Evolutionary conservation across 106 monocot species (phyloP).

Genomic region (Allium sativum): DNA sequence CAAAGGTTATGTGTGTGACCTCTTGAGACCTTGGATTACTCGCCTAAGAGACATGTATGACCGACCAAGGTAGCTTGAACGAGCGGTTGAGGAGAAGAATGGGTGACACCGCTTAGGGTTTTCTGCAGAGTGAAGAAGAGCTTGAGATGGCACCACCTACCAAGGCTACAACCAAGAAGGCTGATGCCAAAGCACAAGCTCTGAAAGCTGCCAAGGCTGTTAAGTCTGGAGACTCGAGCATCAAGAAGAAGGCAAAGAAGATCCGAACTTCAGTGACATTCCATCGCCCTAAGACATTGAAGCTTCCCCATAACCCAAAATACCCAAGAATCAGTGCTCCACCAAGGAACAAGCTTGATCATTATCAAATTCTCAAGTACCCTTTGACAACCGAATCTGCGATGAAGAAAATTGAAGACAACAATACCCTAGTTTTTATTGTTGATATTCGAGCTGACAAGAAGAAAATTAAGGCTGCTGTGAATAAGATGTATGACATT

Average conservation of each 20-base stretch:
- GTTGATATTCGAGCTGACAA: conserved; percentile 46
- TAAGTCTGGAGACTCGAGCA: conserved; percentile 16
- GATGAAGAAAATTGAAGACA: conserved; percentile 39
- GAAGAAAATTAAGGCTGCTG: conserved; percentile 41
- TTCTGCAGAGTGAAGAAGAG: too few relatives aligned
- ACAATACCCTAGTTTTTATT: conserved; percentile 49
- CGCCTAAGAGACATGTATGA: too few relatives aligned
- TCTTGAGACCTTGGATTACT: too few relatives aligned
- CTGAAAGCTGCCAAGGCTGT: conserved; percentile 39
- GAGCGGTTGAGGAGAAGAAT: too few relatives aligned
- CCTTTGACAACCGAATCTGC: conserved; percentile 43
- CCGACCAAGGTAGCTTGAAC: too few relatives aligned
- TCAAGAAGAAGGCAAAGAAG: conserved; percentile 34
- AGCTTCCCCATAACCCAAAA: conserved; percentile 27
- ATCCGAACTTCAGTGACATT: conserved; percentile 41
- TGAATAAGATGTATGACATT: conserved; percentile 71
- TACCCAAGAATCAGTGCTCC: conserved; percentile 32
- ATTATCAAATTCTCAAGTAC: conserved; percentile 42
- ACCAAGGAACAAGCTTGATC: conserved; percentile 36
- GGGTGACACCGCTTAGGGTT: too few relatives aligned
- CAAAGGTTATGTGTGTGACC: too few relatives aligned
- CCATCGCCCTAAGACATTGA: conserved; percentile 42
- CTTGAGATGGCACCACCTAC: too few relatives aligned
- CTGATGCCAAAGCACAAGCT: conserved; percentile 32
- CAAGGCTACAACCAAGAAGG: conserved; percentile 12